Evolutionary conservation across 768 basidiomycete species (phyloP).

Genomic region (Mycena chlorophos): DNA sequence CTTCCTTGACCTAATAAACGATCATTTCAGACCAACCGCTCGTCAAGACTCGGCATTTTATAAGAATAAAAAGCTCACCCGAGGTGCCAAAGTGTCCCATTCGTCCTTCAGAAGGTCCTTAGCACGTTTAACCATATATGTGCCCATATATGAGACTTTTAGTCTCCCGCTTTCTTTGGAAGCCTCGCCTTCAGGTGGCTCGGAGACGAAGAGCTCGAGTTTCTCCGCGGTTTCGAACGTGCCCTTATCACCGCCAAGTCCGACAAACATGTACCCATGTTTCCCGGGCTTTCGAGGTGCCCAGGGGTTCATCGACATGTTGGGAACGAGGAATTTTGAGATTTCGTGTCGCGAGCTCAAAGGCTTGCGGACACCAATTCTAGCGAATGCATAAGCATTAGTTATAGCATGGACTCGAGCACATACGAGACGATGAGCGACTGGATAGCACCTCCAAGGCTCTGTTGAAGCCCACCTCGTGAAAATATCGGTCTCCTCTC

Average conservation of each 20-base stretch:
- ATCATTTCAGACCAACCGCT: not conserved
- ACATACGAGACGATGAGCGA: slow-evolving; percentile 39
- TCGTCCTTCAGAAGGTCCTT: slow-evolving; percentile 44
- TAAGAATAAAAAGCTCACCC: too few relatives aligned
- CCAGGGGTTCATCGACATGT: slow-evolving; percentile 55
- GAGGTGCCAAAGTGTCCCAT: slow-evolving; percentile 43
- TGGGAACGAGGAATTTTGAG: slow-evolving; percentile 49
- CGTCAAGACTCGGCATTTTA: too few relatives aligned
- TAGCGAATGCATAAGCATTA: slow-evolving; percentile 14
- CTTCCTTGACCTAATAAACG: not conserved
- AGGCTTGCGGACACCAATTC: slow-evolving; percentile 30
- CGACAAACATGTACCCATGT: slow-evolving; percentile 59
- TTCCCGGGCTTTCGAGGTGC: slow-evolving; percentile 48
- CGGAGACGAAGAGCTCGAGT: slow-evolving; percentile 44
- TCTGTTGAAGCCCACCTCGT: slow-evolving; percentile 37
- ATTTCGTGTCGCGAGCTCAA: slow-evolving; percentile 36
- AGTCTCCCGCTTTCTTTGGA: slow-evolving; percentile 27
- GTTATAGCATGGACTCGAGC: not conserved
- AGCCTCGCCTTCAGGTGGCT: slow-evolving; percentile 25
- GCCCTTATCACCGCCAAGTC: slow-evolving; percentile 46
- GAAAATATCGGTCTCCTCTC: slow-evolving; percentile 34
- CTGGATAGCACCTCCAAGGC: slow-evolving; percentile 42
- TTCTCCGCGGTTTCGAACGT: slow-evolving; percentile 41
- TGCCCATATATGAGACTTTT: slow-evolving; percentile 47
- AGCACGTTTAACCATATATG: slow-evolving; percentile 45